phyloP scores from a whole-genome alignment of 2,329 filamentous ascomycete genomes.

The Fusarium decemcellulare region DNA sequence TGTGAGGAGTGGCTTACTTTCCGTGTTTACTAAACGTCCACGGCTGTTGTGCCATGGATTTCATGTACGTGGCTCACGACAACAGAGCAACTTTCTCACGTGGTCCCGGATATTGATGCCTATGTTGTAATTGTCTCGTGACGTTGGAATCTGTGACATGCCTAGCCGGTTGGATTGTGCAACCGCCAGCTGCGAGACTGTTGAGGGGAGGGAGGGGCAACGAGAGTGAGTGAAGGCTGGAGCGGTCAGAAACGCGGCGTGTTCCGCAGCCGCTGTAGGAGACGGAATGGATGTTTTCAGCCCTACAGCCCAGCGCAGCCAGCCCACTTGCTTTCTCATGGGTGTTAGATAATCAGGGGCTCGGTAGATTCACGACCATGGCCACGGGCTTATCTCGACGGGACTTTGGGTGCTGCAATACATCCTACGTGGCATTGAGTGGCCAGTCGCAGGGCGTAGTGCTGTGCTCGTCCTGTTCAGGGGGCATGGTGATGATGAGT shows the following conservation, averaged over 20 bases:
- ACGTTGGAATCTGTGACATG: conserved; percentile 14
- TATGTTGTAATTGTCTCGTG: conserved; percentile 3
- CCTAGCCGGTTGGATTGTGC: conserved; percentile 5
- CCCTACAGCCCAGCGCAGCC: conserved; percentile 38
- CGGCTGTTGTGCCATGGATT: conserved; percentile 38
- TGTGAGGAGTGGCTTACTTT: conserved; percentile 45
- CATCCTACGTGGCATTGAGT: conserved; percentile 11
- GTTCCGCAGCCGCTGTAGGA: conserved; percentile 23
- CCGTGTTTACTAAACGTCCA: conserved; percentile 44
- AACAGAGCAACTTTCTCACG: conserved; percentile 43
- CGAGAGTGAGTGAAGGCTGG: not conserved
- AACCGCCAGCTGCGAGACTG: conserved; percentile 7
- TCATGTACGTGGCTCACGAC: conserved; percentile 37
- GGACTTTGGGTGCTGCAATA: not conserved
- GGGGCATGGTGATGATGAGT: conserved; percentile 15
- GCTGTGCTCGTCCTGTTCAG: conserved; percentile 15
- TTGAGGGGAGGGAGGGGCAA: conserved; percentile 30
- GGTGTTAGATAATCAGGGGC: conserved; percentile 9
- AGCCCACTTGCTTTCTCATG: not conserved
- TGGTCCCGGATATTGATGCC: conserved; percentile 13
- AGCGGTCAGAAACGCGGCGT: conserved; percentile 33
- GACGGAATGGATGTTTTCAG: conserved; percentile 27
- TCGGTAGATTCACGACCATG: not conserved
- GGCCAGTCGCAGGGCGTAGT: conserved; percentile 4
- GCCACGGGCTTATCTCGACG: conserved; percentile 1